Conservation (phyloP, 139 green algal species). For the Diplosphaera chodatii region DNA sequence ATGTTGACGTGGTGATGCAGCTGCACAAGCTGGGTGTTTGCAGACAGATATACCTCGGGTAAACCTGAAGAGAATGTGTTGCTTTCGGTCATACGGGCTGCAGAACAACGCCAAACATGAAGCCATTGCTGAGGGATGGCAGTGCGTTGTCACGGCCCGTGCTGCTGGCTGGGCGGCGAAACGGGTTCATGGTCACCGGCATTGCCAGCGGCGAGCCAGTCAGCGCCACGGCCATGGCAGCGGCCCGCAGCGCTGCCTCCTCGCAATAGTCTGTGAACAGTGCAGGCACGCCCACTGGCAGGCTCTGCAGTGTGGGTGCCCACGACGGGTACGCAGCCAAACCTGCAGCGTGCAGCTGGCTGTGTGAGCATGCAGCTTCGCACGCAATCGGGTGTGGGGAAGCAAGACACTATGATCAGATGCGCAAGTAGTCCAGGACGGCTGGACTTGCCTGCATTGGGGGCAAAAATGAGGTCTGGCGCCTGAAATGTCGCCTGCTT, state of each 20-base stretch:
- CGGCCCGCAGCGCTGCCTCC: conserved; percentile 9
- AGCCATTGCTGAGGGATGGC: conserved; percentile 12
- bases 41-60: too few species aligned
- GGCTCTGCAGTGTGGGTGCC: conserved; percentile 6
- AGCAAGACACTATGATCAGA: too few species aligned
- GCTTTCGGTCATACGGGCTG: too few species aligned
- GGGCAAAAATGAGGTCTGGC: neutral
- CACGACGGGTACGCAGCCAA: conserved; percentile 19
- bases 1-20: too few species aligned
- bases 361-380: too few species aligned
- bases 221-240: neutral
- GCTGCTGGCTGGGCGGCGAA: conserved; percentile 7
- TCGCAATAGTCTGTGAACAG: conserved; percentile 21
- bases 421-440: too few species aligned
- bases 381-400: too few species aligned
- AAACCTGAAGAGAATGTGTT: too few species aligned
- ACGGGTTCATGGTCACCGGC: conserved; percentile 7
- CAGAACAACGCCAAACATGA: conserved; percentile 8
- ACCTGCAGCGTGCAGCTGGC: neutral
- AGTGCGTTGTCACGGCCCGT: conserved; percentile 5
- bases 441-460: neutral
- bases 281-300: neutral
- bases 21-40: too few species aligned
- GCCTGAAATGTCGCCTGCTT: too few species aligned
- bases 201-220: neutral